phyloP scores from a whole-genome alignment of 225 moss, liverwort and hornwort genomes.

The Antitrichia curtipendula region DNA sequence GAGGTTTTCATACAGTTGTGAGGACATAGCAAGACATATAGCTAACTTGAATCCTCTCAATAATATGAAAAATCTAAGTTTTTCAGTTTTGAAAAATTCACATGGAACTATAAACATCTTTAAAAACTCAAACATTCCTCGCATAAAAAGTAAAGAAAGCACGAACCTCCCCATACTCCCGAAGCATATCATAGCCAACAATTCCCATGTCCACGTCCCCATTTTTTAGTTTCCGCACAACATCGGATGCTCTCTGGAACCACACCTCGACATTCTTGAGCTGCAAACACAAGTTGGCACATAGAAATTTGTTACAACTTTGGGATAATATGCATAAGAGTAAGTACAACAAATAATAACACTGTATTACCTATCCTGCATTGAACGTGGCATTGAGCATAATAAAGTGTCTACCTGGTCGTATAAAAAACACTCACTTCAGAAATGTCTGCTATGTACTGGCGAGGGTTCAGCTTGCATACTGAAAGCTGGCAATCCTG shows the following conservation, averaged over 20 bases:
- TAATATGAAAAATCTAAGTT: not conserved
- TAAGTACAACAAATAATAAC: not conserved
- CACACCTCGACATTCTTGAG: constrained; percentile 88
- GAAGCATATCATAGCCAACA: constrained; percentile 86
- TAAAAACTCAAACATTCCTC: not conserved
- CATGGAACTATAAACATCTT: not conserved
- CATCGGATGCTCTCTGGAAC: constrained; percentile 93
- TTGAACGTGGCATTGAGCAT: not conserved
- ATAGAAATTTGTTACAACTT: not conserved
- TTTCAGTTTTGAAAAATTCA: not conserved
- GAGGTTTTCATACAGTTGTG: not conserved
- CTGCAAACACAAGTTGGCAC: constrained; percentile 8
- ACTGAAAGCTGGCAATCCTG: constrained; percentile 93
- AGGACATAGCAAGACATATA: not conserved
- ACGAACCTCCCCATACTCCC: constrained; percentile 74
- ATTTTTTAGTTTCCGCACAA: constrained; percentile 70
- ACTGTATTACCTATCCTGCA: not conserved
- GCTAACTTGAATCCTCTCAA: not conserved
- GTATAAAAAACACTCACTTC: constrained; percentile 25
- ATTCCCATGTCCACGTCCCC: constrained; percentile 97
- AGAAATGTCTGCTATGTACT: constrained; percentile 87
- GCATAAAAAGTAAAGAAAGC: not conserved
- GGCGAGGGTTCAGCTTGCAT: constrained; percentile 74
- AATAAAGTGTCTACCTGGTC: not conserved
- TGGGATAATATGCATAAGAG: not conserved